Base-by-base conservation (phyloP, 2,329 filamentous ascomycete species). In the Beauveria caledonica region DNA sequence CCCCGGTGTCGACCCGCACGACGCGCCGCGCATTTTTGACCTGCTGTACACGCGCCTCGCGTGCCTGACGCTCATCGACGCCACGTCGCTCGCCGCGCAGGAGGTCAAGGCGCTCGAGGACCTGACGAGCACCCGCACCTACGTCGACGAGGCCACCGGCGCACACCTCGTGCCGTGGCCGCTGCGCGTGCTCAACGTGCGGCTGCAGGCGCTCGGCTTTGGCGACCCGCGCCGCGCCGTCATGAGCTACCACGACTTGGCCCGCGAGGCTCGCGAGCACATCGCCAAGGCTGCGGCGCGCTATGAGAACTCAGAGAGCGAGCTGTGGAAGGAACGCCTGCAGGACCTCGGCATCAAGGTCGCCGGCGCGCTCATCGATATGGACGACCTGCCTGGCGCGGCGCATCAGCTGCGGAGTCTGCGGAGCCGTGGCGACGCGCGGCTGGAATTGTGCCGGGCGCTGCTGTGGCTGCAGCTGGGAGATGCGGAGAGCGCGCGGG, bases 181-280 rank as follows among this genome's bases (percentile, higher is more conserved):
- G 46, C 80, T 99, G 57, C 85, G 94, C 7, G 82, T 97, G 3
- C 80, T 97, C 17, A 86, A 88, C 7, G 88, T 97, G 9, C 83
- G 92, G 1, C 80, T 97, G 21, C 90, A 96, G 66, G 90, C 90
- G 0, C 82, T 96, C 50, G 91, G 90, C 1, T 95, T 94, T 64
- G 87, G 87, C 4, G 94, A 99, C 73, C 84, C 87, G 54, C 82
- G 93, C 5, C 82, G 92, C 63, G 89, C 90, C 3, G 87, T 99
- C 61, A 93, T 94, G 80, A 89, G 89, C 49, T 90, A 96, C 70
- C 96, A 96, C 70, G 92, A 96, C 64, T 80, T 97, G 2, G 92
- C 87, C 0, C 76, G 89, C 9, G 91, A 96, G 72, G 90, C 90
- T 2, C 80, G 92, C 19, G 76, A 78, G 2, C 80, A 82, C 60